Conservation (phyloP, 805 yeast species). For the Cyberlindnera galapagoensis region DNA sequence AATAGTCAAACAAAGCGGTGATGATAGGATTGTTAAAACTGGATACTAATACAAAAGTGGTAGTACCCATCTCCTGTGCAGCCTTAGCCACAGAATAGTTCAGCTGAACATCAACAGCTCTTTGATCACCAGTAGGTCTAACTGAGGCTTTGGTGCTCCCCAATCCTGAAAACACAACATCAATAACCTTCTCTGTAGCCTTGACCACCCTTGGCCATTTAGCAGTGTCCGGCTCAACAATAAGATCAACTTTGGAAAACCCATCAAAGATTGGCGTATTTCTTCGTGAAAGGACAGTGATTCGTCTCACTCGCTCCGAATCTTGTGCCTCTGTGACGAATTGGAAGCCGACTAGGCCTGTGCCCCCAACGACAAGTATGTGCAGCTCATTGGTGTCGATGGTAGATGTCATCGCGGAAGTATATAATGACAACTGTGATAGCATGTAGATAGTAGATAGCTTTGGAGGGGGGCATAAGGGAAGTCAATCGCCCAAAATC, state of each 20-base stretch:
- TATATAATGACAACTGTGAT: no score
- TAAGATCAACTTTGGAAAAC: slow-evolving; percentile 28
- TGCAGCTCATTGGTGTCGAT: no score
- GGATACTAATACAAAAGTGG: slow-evolving; percentile 59
- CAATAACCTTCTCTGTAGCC: slow-evolving; percentile 2
- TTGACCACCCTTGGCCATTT: slow-evolving; percentile 43
- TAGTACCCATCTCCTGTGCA: slow-evolving; percentile 58
- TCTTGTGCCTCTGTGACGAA: slow-evolving; percentile 12
- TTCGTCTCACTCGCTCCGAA: slow-evolving; percentile 6
- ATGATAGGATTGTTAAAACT: slow-evolving; percentile 48
- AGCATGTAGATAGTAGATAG: no score
- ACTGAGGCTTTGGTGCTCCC: slow-evolving; percentile 70
- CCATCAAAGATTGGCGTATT: slow-evolving; percentile 2
- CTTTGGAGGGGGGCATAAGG: no score
- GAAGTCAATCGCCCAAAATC: no score
- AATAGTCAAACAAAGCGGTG: slow-evolving; percentile 48
- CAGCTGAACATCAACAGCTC: slow-evolving; percentile 63
- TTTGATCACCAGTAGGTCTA: slow-evolving; percentile 61
- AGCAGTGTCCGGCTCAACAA: slow-evolving; percentile 39
- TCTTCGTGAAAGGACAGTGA: slow-evolving; percentile 10
- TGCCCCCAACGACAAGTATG: slow-evolving; percentile 16
- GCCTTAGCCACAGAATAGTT: slow-evolving; percentile 59
- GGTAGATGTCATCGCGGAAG: no score
- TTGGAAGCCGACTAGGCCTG: slow-evolving; percentile 18
- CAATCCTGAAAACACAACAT: slow-evolving; percentile 51